Evolutionary conservation across 148 eudicot genomes (phyloP).

Genomic region (Heliosperma pusillum): DNA sequence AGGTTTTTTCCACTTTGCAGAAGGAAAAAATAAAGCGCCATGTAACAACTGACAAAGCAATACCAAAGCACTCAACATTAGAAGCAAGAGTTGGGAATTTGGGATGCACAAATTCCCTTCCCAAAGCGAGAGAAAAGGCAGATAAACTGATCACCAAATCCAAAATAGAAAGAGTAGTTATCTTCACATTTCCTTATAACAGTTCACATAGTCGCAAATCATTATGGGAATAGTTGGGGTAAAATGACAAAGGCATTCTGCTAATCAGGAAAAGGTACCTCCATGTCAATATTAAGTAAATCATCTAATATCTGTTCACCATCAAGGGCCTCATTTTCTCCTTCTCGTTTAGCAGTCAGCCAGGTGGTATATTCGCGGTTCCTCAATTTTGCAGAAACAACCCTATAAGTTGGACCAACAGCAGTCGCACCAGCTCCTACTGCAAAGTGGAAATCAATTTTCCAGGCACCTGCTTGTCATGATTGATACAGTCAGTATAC

Average conservation of each 20-base stretch:
- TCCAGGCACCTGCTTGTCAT: slow-evolving; percentile 53
- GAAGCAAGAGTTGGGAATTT: background rate
- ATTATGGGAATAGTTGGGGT: background rate
- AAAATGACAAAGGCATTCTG: background rate
- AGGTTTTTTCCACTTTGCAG: no score
- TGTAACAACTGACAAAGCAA: background rate
- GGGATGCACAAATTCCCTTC: background rate
- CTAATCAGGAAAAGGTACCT: slow-evolving; percentile 38
- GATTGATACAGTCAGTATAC: slow-evolving; percentile 10
- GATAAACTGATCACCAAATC: background rate
- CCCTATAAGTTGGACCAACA: slow-evolving; percentile 61
- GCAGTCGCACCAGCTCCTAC: slow-evolving; percentile 60
- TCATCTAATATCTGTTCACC: slow-evolving; percentile 62
- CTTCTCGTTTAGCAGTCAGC: slow-evolving; percentile 77
- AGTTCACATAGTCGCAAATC: background rate
- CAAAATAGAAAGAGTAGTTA: background rate
- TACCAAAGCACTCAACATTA: background rate
- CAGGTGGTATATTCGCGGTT: slow-evolving; percentile 48
- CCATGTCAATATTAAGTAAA: slow-evolving; percentile 42
- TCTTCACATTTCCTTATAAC: background rate
- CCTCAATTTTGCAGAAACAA: slow-evolving; percentile 62
- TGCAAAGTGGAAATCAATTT: slow-evolving; percentile 63
- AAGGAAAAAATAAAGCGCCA: background rate
- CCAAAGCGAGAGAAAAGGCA: background rate
- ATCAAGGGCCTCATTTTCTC: slow-evolving; percentile 51